Base-by-base conservation (phyloP, 306 rosid species). In the Cicer cuneatum region DNA sequence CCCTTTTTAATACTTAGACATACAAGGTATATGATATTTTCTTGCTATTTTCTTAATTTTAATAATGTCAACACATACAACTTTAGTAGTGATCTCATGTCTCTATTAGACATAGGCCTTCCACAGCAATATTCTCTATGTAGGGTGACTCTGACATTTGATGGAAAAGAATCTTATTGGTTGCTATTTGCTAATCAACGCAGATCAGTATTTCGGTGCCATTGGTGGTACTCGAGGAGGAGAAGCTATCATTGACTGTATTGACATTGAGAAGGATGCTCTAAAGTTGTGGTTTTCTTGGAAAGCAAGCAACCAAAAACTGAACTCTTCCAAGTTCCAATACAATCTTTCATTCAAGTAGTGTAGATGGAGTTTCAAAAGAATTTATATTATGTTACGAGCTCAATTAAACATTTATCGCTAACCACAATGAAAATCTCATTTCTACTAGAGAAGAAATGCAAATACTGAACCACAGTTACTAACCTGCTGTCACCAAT, bases 1-100 rank as follows among this genome's bases (percentile, higher is more conserved):
- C n/a, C 49, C 54, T 73, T 71, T 71, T 61, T 63, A 79, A 15
- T 43, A 37, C 83, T 35, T 42, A 46, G 66, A 75, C 66, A 69
- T 53, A 48, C 86, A 71, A 81, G 80, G 85, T 87, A 60, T 58
- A 43, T 60, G 65, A 65, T 16, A 60, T 41, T 69, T 78, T 74
- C 72, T 53, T 81, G 35, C 51, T 71, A 56, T 60, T 14, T 6
- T 46, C 42, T 65, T 65, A 54, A 11, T 57, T 69, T 33, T 53
- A 60, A 72, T 72, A 39, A 52, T 75, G 41, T 72, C 7, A 78
- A 67, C 66, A 14, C 38, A 62, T 69, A 53, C 56, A 66, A 45
- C 68, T 53, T 14, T 46, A 6, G 38, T 6, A 5, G 14, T 61
- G 61, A 42, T 78, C 66, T 68, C 29, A 10, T 67, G 39, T 57